phyloP scores from a whole-genome alignment of 192 early-diverging fungal species.

The Dissophora globulifera region DNA sequence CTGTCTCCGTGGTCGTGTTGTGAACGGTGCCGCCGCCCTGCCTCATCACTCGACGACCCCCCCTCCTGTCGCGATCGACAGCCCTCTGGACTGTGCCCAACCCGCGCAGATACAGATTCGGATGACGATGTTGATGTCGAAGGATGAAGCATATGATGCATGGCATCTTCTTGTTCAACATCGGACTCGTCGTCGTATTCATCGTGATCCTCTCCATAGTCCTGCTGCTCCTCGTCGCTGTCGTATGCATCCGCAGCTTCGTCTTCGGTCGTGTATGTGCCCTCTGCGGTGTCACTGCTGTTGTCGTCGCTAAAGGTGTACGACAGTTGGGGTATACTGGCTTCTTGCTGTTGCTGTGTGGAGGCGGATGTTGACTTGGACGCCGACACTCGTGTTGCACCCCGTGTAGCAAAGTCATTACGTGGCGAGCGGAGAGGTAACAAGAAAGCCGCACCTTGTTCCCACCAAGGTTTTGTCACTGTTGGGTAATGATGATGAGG shows the following conservation, averaged over 20 bases:
- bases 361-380: background rate
- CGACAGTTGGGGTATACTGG: slow-evolving; percentile 29
- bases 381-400: background rate
- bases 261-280: background rate
- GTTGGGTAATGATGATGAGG: slow-evolving; percentile 1
- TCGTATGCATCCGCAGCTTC: slow-evolving; percentile 9
- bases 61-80: background rate
- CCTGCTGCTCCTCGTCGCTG: slow-evolving; percentile 16
- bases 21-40: too few species aligned
- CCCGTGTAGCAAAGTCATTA: slow-evolving; percentile 9
- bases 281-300: background rate
- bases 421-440: slow-evolving; percentile 19
- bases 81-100: slow-evolving; percentile 5
- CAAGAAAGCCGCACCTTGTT: slow-evolving; percentile 30
- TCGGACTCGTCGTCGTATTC: background rate
- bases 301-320: slow-evolving; percentile 38
- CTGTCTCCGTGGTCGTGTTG: background rate
- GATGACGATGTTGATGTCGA: slow-evolving; percentile 9
- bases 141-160: background rate
- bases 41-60: too few species aligned
- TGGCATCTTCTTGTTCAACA: background rate
- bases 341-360: background rate
- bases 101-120: slow-evolving; percentile 28
- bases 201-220: slow-evolving; percentile 26
- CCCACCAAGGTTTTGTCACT: slow-evolving; percentile 52